phyloP scores from a whole-genome alignment of 192 early-diverging fungal species.

The Rhizophagus clarus region DNA sequence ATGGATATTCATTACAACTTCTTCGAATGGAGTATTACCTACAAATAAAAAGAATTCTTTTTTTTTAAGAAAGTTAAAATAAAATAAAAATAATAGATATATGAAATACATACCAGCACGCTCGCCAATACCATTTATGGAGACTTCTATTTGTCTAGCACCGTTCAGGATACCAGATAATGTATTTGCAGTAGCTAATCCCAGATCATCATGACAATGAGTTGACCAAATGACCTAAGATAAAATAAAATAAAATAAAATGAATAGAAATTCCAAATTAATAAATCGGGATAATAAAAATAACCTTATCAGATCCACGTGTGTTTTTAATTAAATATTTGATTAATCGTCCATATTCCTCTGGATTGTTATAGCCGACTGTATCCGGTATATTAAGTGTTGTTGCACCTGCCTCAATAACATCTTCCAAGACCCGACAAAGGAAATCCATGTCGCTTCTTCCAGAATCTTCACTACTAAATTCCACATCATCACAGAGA shows the following conservation, averaged over 20 bases:
- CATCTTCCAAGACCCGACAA: constrained; percentile 76
- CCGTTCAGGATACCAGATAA: constrained; percentile 88
- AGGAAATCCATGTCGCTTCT: constrained; percentile 89
- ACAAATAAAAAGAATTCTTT: background rate
- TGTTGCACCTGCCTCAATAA: constrained; percentile 89
- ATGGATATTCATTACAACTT: constrained; percentile 93
- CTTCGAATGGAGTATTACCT: constrained; percentile 96
- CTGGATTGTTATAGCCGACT: constrained; percentile 92
- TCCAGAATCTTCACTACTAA: constrained; percentile 94
- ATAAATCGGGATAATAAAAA: background rate
- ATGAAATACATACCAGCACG: constrained; percentile 62
- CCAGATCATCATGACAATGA: constrained; percentile 98
- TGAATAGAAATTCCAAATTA: background rate
- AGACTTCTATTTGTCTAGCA: constrained; percentile 95
- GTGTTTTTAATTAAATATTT: constrained; percentile 79
- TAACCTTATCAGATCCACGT: constrained; percentile 64
- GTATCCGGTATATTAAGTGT: constrained; percentile 99
- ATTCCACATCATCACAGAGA: constrained; percentile 89
- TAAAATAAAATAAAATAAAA: background rate
- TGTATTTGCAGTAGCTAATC: constrained; percentile 95
- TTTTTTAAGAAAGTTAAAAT: no score
- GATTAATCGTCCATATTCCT: constrained; percentile 88
- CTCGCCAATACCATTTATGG: constrained; percentile 98
- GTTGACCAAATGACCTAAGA: constrained; percentile 78
- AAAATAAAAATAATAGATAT: background rate